Percentiles rank a stretch among this genome's conserved stretches.
Conservation (phyloP, 148 eudicot species). For the Nyssa sinensis region DNA sequence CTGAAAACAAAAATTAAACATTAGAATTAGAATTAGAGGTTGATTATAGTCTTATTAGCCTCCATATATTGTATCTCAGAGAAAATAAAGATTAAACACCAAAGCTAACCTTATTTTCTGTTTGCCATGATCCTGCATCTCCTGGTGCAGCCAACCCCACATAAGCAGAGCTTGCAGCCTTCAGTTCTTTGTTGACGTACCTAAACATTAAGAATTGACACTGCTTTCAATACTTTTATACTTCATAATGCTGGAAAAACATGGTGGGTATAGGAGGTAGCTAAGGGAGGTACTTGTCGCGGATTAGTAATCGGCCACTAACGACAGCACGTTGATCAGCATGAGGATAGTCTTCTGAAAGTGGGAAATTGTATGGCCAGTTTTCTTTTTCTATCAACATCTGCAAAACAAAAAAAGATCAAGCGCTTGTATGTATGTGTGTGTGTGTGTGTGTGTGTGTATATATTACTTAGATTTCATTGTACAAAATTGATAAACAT, state of each 20-base stretch:
- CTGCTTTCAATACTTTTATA: neutral
- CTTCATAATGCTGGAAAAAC: neutral
- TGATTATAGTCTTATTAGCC: no score
- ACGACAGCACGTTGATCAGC: conserved; percentile 56
- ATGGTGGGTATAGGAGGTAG: neutral
- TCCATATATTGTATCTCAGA: no score
- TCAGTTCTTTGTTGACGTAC: conserved; percentile 6
- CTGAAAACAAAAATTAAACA: conserved; percentile 20
- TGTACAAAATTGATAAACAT: neutral
- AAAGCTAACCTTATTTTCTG: conserved; percentile 56
- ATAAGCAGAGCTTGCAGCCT: conserved; percentile 51
- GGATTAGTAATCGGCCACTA: conserved; percentile 63
- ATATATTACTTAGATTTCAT: neutral
- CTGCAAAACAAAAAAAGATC: conserved; percentile 21
- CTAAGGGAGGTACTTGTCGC: conserved; percentile 47
- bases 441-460: neutral
- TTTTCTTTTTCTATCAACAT: conserved; percentile 49
- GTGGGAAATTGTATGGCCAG: conserved; percentile 80
- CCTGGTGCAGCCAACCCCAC: conserved; percentile 84
- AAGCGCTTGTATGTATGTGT: no score
- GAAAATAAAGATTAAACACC: no score
- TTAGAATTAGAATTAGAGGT: no score
- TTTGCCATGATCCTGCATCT: conserved; percentile 73
- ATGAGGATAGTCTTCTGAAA: conserved; percentile 46
- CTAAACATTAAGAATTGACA: conserved; percentile 7